Evolutionary conservation across 1,284 basidiomycete species (phyloP), one percentile per base, ranked within the genome.

Genomic region (Anthracocystis walkeri): DNA sequence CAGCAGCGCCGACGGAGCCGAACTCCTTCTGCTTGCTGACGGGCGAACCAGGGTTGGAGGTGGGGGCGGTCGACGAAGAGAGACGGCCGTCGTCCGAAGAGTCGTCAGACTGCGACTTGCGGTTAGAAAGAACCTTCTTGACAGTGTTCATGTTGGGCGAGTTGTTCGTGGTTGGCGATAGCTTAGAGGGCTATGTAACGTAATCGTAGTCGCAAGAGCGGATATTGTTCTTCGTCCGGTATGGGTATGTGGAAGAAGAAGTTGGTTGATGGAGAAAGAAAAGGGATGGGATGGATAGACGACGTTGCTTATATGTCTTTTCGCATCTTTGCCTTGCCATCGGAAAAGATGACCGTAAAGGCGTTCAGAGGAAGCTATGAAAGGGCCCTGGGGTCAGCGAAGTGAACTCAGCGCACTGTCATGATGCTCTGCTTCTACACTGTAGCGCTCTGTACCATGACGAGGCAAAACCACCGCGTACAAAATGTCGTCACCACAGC

Each of bases 71-170:
- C 38, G 73, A 63, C 14, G 62, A 38, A 12, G 59, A 63, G 45
- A 31, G 65, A 42, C 64, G 64, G 12, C 64, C 59, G 31, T 75
- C 73, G 20, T 70, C 67, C 18, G 65, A 68, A n/a, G 63, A 70
- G 18, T 74, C 71, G 46, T 59, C 56, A n/a, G 67, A 70, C 20
- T 70, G 63, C 35, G 73, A 75, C 51, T 46, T 51, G 20, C 64
- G 63, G 35, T 58, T 62, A 40, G 66, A 70, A 42, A 75, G 64
- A 51, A 71, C 73, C 65, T 75, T 75, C 64, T 71, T 75, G 44
- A 75, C 67, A 38, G 73, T 50, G 64, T 75, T 75, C 73, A 75
- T 75, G 49, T 21, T 73, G 64, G 25, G 18, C 7, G 21, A 18
- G 35, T 23, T 21, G 25, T 27, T 33, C 25, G 14, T 27, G 51